A percentile compares a stretch with the other conserved stretches of the same genome.
Conservation (phyloP, 2,329 filamentous ascomycete genomes). For the Penicillium sp. region DNA sequence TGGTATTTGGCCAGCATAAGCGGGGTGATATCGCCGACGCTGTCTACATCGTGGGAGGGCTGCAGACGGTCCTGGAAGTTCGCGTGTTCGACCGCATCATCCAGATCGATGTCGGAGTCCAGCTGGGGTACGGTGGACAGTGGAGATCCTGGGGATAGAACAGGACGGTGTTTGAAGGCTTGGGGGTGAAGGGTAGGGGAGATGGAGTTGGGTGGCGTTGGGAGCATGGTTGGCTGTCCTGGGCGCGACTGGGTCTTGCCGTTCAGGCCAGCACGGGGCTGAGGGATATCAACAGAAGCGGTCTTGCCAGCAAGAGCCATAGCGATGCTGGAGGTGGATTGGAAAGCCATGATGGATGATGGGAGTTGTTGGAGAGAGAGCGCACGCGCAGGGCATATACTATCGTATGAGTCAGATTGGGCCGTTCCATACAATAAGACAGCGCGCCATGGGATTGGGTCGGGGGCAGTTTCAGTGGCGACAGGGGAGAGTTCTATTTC, state of each 20-base stretch:
- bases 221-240: slow-evolving; percentile 55
- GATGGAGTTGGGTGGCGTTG: slow-evolving; percentile 93
- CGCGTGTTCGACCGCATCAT: slow-evolving; percentile 63
- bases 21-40: slow-evolving; percentile 79
- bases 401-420: slow-evolving; percentile 25
- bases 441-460: slow-evolving; percentile 13
- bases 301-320: slow-evolving; percentile 54
- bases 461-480: slow-evolving; percentile 15
- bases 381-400: slow-evolving; percentile 10
- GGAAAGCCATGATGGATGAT: slow-evolving; percentile 45
- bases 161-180: slow-evolving; percentile 67
- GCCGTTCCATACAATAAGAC: slow-evolving; percentile 15
- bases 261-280: slow-evolving; percentile 39
- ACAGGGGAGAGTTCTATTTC: slow-evolving; percentile 1
- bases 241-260: slow-evolving; percentile 32
- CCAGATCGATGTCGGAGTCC: slow-evolving; percentile 85
- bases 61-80: slow-evolving; percentile 45
- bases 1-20: slow-evolving; percentile 84
- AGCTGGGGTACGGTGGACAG: slow-evolving; percentile 54
- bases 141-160: slow-evolving; percentile 38
- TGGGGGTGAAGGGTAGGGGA: slow-evolving; percentile 84
- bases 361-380: slow-evolving; percentile 9
- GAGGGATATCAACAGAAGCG: slow-evolving; percentile 51
- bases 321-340: slow-evolving; percentile 48
- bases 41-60: slow-evolving; percentile 61